Conservation (phyloP, 1,139 yeast genomes). For the Komagataea norvegica region DNA sequence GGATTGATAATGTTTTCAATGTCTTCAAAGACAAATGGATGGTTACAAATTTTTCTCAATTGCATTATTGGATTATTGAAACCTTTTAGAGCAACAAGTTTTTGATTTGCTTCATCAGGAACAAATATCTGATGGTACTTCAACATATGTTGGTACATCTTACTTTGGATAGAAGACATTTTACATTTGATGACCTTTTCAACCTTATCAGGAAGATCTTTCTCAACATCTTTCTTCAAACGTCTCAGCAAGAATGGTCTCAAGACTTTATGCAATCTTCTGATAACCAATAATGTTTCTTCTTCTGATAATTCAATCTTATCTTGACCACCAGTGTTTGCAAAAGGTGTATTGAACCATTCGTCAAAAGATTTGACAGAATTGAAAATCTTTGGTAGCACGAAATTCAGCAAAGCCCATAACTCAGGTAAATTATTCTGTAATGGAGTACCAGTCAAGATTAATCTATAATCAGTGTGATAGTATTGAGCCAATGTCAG, state of each 20-base stretch:
- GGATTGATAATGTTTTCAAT: constrained; percentile 88
- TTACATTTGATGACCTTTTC: constrained; percentile 94
- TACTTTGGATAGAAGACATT: constrained; percentile 80
- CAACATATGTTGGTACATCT: constrained; percentile 75
- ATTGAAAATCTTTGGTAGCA: constrained; percentile 73
- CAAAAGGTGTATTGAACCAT: constrained; percentile 85
- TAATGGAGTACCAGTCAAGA: constrained; percentile 83
- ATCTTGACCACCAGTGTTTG: constrained; percentile 77
- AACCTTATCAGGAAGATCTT: constrained; percentile 91
- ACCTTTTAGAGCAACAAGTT: constrained; percentile 64
- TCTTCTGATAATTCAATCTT: constrained; percentile 81
- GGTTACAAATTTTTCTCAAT: constrained; percentile 91
- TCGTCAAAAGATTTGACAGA: constrained; percentile 84
- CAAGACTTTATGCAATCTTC: constrained; percentile 93
- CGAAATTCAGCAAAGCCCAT: constrained; percentile 79
- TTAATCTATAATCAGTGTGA: constrained; percentile 70
- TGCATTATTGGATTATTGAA: constrained; percentile 94
- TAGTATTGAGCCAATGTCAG: constrained; percentile 67
- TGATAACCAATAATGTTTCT: constrained; percentile 87
- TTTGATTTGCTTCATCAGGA: constrained; percentile 45
- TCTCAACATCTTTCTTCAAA: constrained; percentile 94
- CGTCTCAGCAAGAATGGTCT: constrained; percentile 93
- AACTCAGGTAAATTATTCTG: constrained; percentile 82
- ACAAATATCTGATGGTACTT: constrained; percentile 62
- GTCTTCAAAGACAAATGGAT: constrained; percentile 95